Evolutionary conservation across 2,329 filamentous ascomycete species (phyloP).

Genomic region (Phialemonium atrogriseum): DNA sequence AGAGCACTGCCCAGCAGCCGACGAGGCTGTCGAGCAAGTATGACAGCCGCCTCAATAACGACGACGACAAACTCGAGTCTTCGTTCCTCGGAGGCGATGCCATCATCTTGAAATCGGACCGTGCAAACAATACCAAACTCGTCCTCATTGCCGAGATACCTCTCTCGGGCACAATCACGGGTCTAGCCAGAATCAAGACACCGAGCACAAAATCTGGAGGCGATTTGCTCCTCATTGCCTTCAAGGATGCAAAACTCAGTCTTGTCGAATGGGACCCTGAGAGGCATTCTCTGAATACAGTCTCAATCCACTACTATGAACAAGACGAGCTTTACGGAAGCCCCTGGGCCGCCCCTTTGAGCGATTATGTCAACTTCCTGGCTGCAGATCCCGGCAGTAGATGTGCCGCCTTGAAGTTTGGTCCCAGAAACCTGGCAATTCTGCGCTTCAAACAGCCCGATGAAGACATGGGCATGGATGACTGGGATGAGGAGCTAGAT

Average conservation of each 20-base stretch:
- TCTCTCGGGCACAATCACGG: constrained; percentile 76
- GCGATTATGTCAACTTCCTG: constrained; percentile 70
- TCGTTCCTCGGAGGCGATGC: constrained; percentile 59
- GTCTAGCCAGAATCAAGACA: constrained; percentile 69
- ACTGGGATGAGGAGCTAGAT: constrained; percentile 78
- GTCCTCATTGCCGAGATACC: constrained; percentile 78
- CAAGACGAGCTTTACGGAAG: constrained; percentile 78
- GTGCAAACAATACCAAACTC: constrained; percentile 64
- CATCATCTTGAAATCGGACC: constrained; percentile 52
- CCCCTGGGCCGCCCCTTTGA: constrained; percentile 72
- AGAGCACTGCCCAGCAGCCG: constrained; percentile 20
- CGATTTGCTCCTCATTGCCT: constrained; percentile 74
- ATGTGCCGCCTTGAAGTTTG: constrained; percentile 93
- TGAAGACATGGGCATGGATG: constrained; percentile 85
- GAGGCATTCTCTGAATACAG: constrained; percentile 69
- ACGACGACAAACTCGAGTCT: constrained; percentile 57
- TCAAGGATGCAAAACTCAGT: constrained; percentile 87
- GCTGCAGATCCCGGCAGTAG: constrained; percentile 84
- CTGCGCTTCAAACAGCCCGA: constrained; percentile 81
- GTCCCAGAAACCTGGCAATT: constrained; percentile 80
- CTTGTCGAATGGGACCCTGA: constrained; percentile 89
- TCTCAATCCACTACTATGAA: constrained; percentile 97
- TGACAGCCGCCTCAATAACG: constrained; percentile 43
- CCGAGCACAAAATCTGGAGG: constrained; percentile 68
- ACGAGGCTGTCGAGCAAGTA: constrained; percentile 36